phyloP scores from a whole-genome alignment of 345 rosid species.

The Salix brachista region DNA sequence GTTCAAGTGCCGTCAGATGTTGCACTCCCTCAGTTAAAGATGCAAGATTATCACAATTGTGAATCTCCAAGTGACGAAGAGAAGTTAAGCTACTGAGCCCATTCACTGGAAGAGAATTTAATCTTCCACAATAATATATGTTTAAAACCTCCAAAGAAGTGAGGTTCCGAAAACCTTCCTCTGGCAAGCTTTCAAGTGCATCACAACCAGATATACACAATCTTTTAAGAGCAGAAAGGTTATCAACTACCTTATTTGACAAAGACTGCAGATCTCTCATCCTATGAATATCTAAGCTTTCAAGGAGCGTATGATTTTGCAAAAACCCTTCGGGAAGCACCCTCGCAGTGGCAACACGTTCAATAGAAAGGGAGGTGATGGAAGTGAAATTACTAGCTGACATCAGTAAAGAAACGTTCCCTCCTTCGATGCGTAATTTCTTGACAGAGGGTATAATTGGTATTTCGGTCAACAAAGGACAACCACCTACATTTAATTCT shows the following conservation, averaged over 20 bases:
- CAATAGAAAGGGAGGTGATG: neutral
- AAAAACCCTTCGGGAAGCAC: too few species aligned
- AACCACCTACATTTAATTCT: neutral
- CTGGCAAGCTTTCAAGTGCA: constrained; percentile 8
- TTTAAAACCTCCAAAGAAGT: neutral
- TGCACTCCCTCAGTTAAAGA: neutral
- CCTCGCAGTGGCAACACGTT: too few species aligned
- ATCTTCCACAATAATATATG: too few species aligned
- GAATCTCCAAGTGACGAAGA: too few species aligned
- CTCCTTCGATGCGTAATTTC: neutral
- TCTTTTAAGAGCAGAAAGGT: neutral
- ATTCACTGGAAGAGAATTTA: too few species aligned
- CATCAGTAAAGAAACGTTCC: neutral
- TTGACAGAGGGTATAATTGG: neutral
- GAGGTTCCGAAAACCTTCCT: neutral
- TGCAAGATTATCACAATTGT: too few species aligned
- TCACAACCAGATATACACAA: fast-evolving
- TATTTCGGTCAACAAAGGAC: neutral
- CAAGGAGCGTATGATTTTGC: too few species aligned
- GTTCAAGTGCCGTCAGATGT: too few species aligned
- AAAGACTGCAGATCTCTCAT: neutral
- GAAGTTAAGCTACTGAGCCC: too few species aligned
- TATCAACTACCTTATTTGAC: neutral
- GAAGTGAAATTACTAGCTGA: neutral
- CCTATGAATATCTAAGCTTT: fast-evolving